phyloP scores from a whole-genome alignment of 192 early-diverging fungal species.

The Entomortierella lignicola region DNA sequence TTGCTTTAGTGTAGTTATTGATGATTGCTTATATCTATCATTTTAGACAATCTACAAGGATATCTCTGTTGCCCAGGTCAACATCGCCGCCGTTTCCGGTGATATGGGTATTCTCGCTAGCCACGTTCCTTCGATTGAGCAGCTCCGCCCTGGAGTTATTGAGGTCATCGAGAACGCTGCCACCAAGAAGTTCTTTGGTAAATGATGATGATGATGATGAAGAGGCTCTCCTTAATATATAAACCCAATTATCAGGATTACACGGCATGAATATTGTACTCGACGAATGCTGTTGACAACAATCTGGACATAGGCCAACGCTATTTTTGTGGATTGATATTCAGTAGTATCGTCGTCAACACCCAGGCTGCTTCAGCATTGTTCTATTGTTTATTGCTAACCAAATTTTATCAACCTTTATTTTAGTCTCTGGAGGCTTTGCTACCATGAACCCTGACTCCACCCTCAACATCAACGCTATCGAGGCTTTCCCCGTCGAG shows the following conservation, averaged over 20 bases:
- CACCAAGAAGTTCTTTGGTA: constrained; percentile 94
- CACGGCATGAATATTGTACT: too few species aligned
- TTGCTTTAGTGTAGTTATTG: too few species aligned
- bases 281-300: too few species aligned
- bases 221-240: too few species aligned
- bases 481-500: constrained; percentile 92
- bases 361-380: background rate
- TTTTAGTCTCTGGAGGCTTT: constrained; percentile 90
- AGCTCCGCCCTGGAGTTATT: constrained; percentile 91
- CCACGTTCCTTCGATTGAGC: constrained; percentile 97
- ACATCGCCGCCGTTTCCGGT: constrained; percentile 91
- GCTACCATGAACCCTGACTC: constrained; percentile 97
- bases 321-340: too few species aligned
- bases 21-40: background rate
- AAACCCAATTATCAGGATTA: too few species aligned
- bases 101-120: constrained; percentile 98
- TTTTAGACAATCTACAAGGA: constrained; percentile 77
- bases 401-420: background rate
- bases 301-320: too few species aligned
- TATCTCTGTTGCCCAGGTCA: constrained; percentile 87
- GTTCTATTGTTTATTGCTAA: background rate
- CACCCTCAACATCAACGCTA: constrained; percentile 95
- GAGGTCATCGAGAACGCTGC: constrained; percentile 81
- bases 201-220: background rate
- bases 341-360: too few species aligned